Base-by-base conservation (phyloP, 148 eudicot species). In the Camellia sinensis region DNA sequence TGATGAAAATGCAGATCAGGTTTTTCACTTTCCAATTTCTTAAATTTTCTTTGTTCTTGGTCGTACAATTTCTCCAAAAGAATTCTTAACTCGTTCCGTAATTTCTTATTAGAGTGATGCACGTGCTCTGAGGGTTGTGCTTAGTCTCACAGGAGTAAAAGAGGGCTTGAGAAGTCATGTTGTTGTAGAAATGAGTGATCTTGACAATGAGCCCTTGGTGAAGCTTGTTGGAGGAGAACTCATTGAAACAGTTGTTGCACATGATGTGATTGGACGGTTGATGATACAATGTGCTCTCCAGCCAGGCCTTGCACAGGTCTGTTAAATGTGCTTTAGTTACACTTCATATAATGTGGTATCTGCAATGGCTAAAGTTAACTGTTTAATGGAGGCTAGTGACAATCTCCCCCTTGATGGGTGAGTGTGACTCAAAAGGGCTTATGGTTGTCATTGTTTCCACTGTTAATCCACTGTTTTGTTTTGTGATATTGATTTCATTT, bases 231-330 rank as follows among this genome's bases (percentile, higher is more conserved):
- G 98, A 15, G 95, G 95, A 78, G 95, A 92, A 72, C 88, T 95
- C 21, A 86, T 90, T 77, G 98, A 95, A 87, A 95, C 93, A 44
- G 97, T 95, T 79, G 98, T 95, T 77, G 98, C 98, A 2, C 98
- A 95, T 88, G 98, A 95, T 83, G 98, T 95, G 54, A 95, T 95
- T 78, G 98, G 98, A 57, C 92, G 98, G 60, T 83, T 95, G 84
- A 95, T 95, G 98, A 95, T 95, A 85, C 97, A 95, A 73, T 95
- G 98, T 88, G 98, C 98, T 85, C 83, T 95, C n/a, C 98, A 95
- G 84, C 98, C 98, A 79, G 98, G 98, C 78, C 97, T 95, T 87
- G 97, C 98, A 54, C 98, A 92, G 95, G 98, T 95, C 64, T 73
- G 84, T 65, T 44, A 54, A 69, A 41, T 72, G 71, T 53, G 52